Base-by-base conservation (phyloP, 2,329 filamentous ascomycete genomes). In the Penicillium sp. region DNA sequence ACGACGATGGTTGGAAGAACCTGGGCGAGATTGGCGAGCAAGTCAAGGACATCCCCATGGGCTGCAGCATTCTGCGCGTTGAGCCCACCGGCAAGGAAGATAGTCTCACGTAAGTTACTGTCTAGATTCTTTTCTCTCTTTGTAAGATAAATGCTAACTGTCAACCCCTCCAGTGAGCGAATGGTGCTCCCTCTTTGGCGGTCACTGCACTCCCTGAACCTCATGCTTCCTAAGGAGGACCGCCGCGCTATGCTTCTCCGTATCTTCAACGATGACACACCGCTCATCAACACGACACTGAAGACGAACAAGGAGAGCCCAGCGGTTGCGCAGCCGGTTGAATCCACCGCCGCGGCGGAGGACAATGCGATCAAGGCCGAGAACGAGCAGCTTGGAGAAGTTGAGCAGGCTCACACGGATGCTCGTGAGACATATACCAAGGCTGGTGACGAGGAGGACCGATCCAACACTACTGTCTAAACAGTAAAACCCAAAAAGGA, bases 191-290 rank as follows among this genome's bases (percentile, higher is more conserved):
- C 94, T 3, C 79, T 99, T 24, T 99, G 94, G 94, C 89, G 95
- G 76, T 95, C 92, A 71, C 84, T 96, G 57, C 87, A 92, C 65
- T 93, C 89, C 18, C 81, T 97, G 55, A 99, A 99, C 73, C 84
- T 99, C 50, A 99, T 99, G 94, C 81, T 99, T 68, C 93, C 94
- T 46, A 99, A 99, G 79, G 94, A 99, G 73, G 94, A 99, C 62
- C 86, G 94, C 14, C 88, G 87, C 21, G 94, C 94, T 1, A 95
- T 97, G 91, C 78, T 97, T 64, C 80, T 97, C 60, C 83, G 94
- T 19, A 81, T 99, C 56, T 99, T 88, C 78, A 95, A 97, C 70
- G 93, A 97, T 65, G 88, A 88, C 24, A 88, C 90, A 0, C 91
- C 91, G 3, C 81, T 96, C 44, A 83, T 96, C 59, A 95, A 94